Percentiles rank a stretch among this genome's conserved stretches.
phyloP scores from a whole-genome alignment of 805 yeast species.

The Candida sithepensis region DNA sequence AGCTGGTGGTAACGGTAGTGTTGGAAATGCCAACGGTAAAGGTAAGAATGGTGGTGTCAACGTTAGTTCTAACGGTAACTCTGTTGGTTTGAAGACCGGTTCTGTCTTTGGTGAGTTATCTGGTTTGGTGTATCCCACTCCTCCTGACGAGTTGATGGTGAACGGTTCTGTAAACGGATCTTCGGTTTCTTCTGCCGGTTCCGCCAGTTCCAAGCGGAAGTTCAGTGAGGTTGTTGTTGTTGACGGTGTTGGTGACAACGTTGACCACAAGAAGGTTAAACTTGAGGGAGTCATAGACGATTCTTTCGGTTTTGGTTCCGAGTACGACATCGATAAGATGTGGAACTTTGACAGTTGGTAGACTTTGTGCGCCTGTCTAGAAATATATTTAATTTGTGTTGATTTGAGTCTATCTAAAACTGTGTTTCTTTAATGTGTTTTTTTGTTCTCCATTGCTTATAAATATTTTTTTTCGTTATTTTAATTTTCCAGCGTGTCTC shows the following conservation, averaged over 20 bases:
- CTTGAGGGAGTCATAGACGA: background rate
- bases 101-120: slow-evolving; percentile 9
- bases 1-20: background rate
- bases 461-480: background rate
- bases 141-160: slow-evolving; percentile 30
- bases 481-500: no score
- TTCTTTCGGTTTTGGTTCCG: background rate
- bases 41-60: no score
- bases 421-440: background rate
- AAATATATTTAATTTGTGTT: no score
- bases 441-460: background rate
- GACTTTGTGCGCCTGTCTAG: no score
- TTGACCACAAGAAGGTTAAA: background rate
- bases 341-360: slow-evolving; percentile 2
- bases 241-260: background rate
- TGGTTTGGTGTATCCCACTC: slow-evolving; percentile 32
- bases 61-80: background rate
- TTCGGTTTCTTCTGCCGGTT: background rate
- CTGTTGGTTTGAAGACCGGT: background rate
- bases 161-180: background rate
- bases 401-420: background rate
- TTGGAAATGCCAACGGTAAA: background rate
- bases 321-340: background rate
- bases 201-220: slow-evolving; percentile 6
- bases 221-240: slow-evolving; percentile 4